Evolutionary conservation across 2,329 filamentous ascomycete genomes (phyloP).

Genomic region (Pyrenochaeta sp.): DNA sequence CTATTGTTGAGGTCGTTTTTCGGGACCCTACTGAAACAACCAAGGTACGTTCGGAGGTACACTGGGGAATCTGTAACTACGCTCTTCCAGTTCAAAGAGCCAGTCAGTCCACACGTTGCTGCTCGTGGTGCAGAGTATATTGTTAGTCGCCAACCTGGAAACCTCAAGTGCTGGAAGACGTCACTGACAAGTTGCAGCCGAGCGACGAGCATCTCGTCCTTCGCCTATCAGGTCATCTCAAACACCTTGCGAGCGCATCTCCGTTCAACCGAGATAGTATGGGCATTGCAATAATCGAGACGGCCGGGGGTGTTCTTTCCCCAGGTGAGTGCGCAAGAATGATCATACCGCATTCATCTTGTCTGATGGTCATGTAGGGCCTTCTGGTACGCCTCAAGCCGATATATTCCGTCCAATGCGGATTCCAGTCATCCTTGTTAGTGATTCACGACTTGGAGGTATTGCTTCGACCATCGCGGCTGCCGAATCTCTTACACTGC

Average conservation of each 20-base stretch:
- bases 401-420: conserved; percentile 78
- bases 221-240: conserved; percentile 23
- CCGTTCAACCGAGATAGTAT: conserved; percentile 6
- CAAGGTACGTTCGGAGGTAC: conserved; percentile 69
- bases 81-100: conserved; percentile 74
- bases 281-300: conserved; percentile 71
- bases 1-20: background rate
- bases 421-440: conserved; percentile 76
- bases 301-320: conserved; percentile 82
- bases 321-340: too few relatives aligned
- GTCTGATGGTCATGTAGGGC: conserved; percentile 53
- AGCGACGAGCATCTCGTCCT: conserved; percentile 29
- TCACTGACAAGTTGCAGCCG: conserved; percentile 26
- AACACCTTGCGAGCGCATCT: conserved; percentile 13
- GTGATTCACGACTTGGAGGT: conserved; percentile 77
- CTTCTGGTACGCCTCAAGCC: conserved; percentile 77
- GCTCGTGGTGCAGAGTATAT: conserved; percentile 52
- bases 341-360: too few relatives aligned
- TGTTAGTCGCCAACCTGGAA: conserved; percentile 21
- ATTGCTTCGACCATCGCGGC: conserved; percentile 83
- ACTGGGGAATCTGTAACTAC: conserved; percentile 64
- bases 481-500: conserved; percentile 77
- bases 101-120: conserved; percentile 80
- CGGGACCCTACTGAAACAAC: background rate
- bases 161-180: background rate